These are phyloP conservation scores for Calonectria hongkongensis DNA, from an alignment of 2,329 filamentous ascomycete genomes.

Conservation along the genomic window DNA sequence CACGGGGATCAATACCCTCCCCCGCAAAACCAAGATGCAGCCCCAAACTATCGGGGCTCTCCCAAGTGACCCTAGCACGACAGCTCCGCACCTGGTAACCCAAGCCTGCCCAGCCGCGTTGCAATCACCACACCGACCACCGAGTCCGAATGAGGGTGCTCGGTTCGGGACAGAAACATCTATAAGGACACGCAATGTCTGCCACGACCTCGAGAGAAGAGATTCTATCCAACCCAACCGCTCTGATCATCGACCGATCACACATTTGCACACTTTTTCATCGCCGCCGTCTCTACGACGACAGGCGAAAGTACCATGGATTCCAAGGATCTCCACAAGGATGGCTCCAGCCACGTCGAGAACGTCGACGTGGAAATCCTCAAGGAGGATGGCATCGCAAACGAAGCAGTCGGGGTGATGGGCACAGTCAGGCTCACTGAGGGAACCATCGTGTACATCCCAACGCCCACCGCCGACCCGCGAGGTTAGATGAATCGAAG, in stretches of 20 bases:
- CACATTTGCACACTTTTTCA: neutral
- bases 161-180: constrained; percentile 25
- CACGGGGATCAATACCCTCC: constrained; percentile 28
- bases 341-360: constrained; percentile 47
- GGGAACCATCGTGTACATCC: constrained; percentile 46
- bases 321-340: constrained; percentile 36
- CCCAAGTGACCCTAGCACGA: neutral
- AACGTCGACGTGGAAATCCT: constrained; percentile 43
- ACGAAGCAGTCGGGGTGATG: constrained; percentile 47
- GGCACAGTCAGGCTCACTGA: constrained; percentile 49
- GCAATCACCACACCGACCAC: neutral
- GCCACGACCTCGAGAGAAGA: neutral
- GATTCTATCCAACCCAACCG: constrained; percentile 1
- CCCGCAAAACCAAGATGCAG: constrained; percentile 26
- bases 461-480: constrained; percentile 48
- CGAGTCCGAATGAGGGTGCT: constrained; percentile 10
- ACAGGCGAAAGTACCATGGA: constrained; percentile 43
- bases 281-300: constrained; percentile 31
- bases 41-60: constrained; percentile 3
- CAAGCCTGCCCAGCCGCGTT: neutral
- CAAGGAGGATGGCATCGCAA: constrained; percentile 44
- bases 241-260: neutral
- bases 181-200: constrained; percentile 29
- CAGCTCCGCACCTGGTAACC: neutral
- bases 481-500: constrained; percentile 11